These are phyloP conservation scores for Coprinellus aureogranulatus DNA, from an alignment of 768 basidiomycete species.

Conservation along the genomic window DNA sequence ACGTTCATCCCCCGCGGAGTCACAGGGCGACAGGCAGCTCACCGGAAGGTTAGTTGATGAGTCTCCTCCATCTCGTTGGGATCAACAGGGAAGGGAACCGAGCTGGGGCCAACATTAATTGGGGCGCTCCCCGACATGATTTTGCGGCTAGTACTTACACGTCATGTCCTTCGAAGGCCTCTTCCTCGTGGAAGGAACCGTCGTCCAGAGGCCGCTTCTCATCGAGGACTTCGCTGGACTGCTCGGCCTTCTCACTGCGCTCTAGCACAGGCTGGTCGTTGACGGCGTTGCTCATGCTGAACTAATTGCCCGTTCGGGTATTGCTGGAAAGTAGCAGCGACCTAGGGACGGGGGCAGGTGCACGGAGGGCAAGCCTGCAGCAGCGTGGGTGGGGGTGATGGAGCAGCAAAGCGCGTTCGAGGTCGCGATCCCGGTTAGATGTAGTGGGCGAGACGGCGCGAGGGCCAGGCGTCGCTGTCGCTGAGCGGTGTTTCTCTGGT, in stretches of 20 bases:
- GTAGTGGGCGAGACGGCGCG: conserved; percentile 10
- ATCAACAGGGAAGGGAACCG: conserved; percentile 54
- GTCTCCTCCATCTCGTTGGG: conserved; percentile 46
- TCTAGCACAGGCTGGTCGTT: neutral
- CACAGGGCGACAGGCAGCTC: neutral
- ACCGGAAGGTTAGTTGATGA: conserved; percentile 52
- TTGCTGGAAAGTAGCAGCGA: neutral
- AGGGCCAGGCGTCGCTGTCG: neutral
- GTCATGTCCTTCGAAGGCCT: conserved; percentile 34
- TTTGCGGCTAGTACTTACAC: conserved; percentile 28
- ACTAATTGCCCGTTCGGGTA: too few species aligned
- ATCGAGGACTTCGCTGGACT: conserved; percentile 23
- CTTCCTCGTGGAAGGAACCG: conserved; percentile 20
- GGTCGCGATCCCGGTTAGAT: conserved; percentile 14
- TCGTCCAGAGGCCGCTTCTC: conserved; percentile 23
- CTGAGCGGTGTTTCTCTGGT: neutral
- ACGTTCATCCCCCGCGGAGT: neutral
- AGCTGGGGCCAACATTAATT: conserved; percentile 18
- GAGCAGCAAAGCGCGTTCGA: neutral
- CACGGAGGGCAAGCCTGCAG: neutral
- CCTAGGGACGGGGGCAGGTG: neutral
- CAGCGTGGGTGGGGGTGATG: neutral
- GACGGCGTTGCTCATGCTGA: conserved; percentile 1
- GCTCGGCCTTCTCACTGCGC: neutral
- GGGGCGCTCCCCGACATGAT: neutral